Conservation (phyloP, 208 protist species). For the Histomonas meleagridis region DNA sequence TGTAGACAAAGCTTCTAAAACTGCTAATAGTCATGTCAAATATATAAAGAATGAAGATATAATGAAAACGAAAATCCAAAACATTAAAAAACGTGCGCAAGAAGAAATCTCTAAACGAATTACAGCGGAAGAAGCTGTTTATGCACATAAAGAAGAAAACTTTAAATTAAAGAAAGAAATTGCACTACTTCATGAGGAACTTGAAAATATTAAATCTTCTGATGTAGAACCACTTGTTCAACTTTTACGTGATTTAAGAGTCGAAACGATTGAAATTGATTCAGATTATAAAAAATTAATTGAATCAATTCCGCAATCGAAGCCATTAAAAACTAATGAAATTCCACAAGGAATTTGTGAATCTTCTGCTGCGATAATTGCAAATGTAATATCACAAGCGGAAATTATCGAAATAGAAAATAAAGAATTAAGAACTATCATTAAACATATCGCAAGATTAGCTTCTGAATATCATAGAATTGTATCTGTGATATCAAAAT, state of each 20-base stretch:
- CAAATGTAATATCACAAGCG: background rate
- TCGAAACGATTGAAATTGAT: slow-evolving; percentile 12
- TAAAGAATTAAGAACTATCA: background rate
- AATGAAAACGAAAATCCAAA: background rate
- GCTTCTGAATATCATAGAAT: background rate
- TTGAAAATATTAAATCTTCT: background rate
- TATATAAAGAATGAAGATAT: background rate
- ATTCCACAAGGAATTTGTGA: slow-evolving; percentile 25
- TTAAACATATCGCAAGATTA: background rate
- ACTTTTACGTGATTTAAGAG: background rate
- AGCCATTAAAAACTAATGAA: background rate
- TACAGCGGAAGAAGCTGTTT: background rate
- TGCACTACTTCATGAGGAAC: background rate
- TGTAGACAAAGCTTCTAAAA: background rate
- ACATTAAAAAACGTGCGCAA: background rate
- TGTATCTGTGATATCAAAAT: background rate
- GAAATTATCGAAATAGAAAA: background rate
- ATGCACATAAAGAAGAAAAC: background rate
- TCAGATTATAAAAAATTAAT: background rate
- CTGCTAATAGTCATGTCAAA: background rate
- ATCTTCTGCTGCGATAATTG: background rate
- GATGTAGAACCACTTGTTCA: background rate
- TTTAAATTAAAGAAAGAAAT: background rate
- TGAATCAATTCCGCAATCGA: background rate
- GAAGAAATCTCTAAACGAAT: background rate